Percentiles rank a stretch among this genome's conserved stretches.
Evolutionary conservation across 164 flowering plant species (phyloP).

Genomic region (Nelumbo lutea): DNA sequence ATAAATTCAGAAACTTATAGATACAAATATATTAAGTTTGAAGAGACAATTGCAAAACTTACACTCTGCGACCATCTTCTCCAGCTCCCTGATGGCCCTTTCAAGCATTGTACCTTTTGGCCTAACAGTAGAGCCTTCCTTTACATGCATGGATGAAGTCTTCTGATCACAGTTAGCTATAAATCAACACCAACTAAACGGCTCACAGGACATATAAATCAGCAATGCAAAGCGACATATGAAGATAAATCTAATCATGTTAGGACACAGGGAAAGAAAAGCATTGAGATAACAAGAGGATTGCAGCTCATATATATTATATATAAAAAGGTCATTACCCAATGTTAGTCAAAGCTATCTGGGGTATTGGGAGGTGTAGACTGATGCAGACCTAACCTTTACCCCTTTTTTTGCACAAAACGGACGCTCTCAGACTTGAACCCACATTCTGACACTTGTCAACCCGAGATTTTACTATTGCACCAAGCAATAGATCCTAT

Average conservation of each 20-base stretch:
- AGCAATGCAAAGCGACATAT: not conserved
- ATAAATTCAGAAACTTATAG: not conserved
- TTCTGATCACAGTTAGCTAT: constrained; percentile 41
- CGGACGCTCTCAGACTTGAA: too few species aligned
- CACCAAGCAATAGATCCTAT: too few species aligned
- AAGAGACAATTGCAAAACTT: constrained; percentile 21
- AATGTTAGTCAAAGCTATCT: too few species aligned
- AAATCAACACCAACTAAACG: constrained; percentile 11
- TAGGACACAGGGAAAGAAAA: not conserved
- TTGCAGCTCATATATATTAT: too few species aligned
- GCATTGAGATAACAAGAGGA: not conserved
- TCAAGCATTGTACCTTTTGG: constrained; percentile 75
- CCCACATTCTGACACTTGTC: too few species aligned
- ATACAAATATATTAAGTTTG: not conserved
- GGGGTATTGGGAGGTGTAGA: too few species aligned
- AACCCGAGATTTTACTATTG: too few species aligned
- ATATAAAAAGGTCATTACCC: too few species aligned
- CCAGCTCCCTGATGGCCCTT: constrained; percentile 83
- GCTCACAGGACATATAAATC: not conserved
- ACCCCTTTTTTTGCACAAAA: too few species aligned
- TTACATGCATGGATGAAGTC: constrained; percentile 35
- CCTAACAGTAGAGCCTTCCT: constrained; percentile 61
- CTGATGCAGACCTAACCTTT: too few species aligned
- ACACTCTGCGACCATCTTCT: constrained; percentile 85
- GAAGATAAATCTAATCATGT: not conserved